Conservation (phyloP, 495 filamentous ascomycete genomes). For the Chaetomidium leptoderma region DNA sequence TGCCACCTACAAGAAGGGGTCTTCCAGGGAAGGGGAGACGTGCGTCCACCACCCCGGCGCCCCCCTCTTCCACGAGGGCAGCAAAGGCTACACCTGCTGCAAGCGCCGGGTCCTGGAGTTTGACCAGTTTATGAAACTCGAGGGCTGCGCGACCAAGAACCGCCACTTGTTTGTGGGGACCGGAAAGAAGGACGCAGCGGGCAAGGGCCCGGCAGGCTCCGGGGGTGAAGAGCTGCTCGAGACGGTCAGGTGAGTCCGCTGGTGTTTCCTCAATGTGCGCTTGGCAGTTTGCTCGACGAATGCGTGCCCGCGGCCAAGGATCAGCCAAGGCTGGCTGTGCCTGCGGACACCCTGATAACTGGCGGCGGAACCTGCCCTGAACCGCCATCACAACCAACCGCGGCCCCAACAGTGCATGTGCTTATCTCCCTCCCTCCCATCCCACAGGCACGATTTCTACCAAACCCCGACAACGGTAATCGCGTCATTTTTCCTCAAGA, state of each 20-base stretch:
- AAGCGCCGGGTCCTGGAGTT: constrained; percentile 94
- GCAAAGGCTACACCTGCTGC: constrained; percentile 95
- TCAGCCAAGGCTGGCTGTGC: constrained; percentile 33
- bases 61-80: constrained; percentile 94
- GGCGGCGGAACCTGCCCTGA: constrained; percentile 10
- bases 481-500: constrained; percentile 92
- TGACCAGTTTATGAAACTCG: constrained; percentile 94
- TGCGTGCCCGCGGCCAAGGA: constrained; percentile 26
- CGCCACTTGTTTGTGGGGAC: constrained; percentile 84
- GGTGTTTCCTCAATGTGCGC: constrained; percentile 3
- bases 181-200: constrained; percentile 55
- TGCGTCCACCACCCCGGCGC: constrained; percentile 82
- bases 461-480: constrained; percentile 83
- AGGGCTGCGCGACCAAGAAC: constrained; percentile 77
- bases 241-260: constrained; percentile 58
- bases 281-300: constrained; percentile 10
- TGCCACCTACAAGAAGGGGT: constrained; percentile 54
- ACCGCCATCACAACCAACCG: constrained; percentile 12
- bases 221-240: constrained; percentile 58
- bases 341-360: constrained; percentile 18
- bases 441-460: constrained; percentile 80
- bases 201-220: constrained; percentile 26
- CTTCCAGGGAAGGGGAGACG: constrained; percentile 63
- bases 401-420: constrained; percentile 16
- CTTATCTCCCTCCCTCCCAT: constrained; percentile 12